Percentiles rank a stretch among this genome's conserved stretches.
phyloP scores from a whole-genome alignment of 2,329 filamentous ascomycete genomes.

The Trichothecium sympodiale region DNA sequence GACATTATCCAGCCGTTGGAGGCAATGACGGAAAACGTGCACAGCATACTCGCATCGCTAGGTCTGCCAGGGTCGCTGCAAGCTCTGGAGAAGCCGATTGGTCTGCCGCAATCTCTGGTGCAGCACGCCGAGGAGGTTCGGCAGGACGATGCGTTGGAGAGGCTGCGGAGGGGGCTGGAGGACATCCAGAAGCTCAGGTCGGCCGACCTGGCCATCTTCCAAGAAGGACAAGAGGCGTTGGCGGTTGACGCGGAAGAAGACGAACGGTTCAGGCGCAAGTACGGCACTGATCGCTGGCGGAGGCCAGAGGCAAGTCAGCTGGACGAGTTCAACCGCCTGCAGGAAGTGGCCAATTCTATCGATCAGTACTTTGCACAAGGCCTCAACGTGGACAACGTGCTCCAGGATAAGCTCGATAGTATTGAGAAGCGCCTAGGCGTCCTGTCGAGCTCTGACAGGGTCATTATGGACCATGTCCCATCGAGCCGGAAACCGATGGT shows the following conservation, averaged over 20 bases:
- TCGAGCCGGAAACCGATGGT: constrained; percentile 71
- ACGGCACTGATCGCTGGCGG: constrained; percentile 79
- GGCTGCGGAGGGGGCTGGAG: constrained; percentile 67
- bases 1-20: constrained; percentile 80
- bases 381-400: constrained; percentile 43
- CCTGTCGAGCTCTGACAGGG: constrained; percentile 67
- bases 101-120: constrained; percentile 71
- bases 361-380: constrained; percentile 71
- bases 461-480: constrained; percentile 80
- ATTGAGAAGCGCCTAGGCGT: constrained; percentile 66
- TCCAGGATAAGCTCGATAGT: constrained; percentile 67
- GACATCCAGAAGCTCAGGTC: constrained; percentile 86
- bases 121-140: constrained; percentile 91
- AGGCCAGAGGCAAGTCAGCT: constrained; percentile 52
- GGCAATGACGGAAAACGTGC: constrained; percentile 64
- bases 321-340: constrained; percentile 29
- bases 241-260: constrained; percentile 78
- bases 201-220: constrained; percentile 66
- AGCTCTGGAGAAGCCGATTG: constrained; percentile 87
- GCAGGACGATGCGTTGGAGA: constrained; percentile 75
- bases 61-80: constrained; percentile 89
- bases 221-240: constrained; percentile 71
- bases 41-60: constrained; percentile 68
- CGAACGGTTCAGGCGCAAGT: constrained; percentile 59
- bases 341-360: constrained; percentile 53